Conservation (phyloP, 2,329 filamentous ascomycete species). For the Colletotrichum sojae region DNA sequence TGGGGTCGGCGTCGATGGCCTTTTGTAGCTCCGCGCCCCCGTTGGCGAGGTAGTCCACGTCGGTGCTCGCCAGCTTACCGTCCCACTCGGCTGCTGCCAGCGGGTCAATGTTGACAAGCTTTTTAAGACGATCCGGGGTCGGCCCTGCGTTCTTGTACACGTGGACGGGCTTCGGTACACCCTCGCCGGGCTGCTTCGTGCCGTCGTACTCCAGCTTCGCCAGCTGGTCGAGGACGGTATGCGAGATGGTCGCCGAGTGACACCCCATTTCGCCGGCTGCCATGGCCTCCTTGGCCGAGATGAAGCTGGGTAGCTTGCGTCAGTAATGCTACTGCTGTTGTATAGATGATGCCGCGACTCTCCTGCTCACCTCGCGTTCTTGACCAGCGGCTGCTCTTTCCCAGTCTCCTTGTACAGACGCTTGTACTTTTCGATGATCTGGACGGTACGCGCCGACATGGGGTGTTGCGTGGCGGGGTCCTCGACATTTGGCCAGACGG, state of each 20-base stretch:
- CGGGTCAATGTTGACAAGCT: conserved; percentile 55
- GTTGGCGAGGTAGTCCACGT: conserved; percentile 62
- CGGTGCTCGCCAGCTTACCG: conserved; percentile 55
- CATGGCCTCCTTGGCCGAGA: conserved; percentile 60
- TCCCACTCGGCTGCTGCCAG: conserved; percentile 55
- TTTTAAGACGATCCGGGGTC: conserved; percentile 51
- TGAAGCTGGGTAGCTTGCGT: conserved; percentile 52
- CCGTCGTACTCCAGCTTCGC: conserved; percentile 54
- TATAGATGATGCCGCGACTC: no score
- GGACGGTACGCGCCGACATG: conserved; percentile 61
- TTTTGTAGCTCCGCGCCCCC: conserved; percentile 58
- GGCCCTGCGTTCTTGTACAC: conserved; percentile 53
- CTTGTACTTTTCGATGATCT: conserved; percentile 64
- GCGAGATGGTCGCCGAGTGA: conserved; percentile 60
- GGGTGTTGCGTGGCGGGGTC: conserved; percentile 63
- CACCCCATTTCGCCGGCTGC: conserved; percentile 62
- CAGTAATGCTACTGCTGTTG: no score
- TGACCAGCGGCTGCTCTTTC: conserved; percentile 62
- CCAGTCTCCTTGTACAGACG: conserved; percentile 61
- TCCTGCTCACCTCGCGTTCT: conserved; percentile 49
- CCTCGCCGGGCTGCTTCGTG: conserved; percentile 54
- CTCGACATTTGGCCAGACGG: conserved; percentile 60
- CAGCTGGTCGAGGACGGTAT: conserved; percentile 55
- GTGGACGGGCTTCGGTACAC: conserved; percentile 56
- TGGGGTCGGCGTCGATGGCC: conserved; percentile 56